Evolutionary conservation across 768 basidiomycete species (phyloP).

Genomic region (Leccinum boreale): DNA sequence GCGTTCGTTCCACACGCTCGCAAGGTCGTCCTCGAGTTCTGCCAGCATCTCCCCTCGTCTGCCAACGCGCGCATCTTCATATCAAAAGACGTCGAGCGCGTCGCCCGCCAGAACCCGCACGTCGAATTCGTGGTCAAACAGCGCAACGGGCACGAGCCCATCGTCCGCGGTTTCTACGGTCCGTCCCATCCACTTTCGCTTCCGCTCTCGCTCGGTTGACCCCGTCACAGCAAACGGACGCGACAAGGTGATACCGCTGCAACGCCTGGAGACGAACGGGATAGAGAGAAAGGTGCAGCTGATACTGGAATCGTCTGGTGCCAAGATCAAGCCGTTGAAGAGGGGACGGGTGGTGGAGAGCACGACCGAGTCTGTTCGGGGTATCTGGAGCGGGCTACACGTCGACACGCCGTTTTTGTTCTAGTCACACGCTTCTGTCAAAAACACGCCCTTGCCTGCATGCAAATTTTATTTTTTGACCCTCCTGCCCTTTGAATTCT

Average conservation of each 20-base stretch:
- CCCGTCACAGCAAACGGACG: conserved; percentile 68
- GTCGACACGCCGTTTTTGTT: conserved; percentile 65
- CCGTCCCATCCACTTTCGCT: conserved; percentile 6
- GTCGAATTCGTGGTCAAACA: conserved; percentile 83
- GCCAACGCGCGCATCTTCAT: conserved; percentile 69
- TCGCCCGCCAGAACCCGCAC: conserved; percentile 74
- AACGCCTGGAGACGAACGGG: conserved; percentile 67
- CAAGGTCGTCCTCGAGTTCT: conserved; percentile 87
- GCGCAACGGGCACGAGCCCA: conserved; percentile 71
- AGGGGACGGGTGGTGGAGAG: conserved; percentile 65
- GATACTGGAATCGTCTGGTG: conserved; percentile 82
- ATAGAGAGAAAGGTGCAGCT: conserved; percentile 79
- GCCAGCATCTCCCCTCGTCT: conserved; percentile 79
- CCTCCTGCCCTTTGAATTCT: neutral
- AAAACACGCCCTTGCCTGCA: conserved; percentile 34
- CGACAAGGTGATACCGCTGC: conserved; percentile 84
- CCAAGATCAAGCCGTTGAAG: conserved; percentile 80
- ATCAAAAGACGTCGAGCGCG: conserved; percentile 52
- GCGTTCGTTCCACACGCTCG: conserved; percentile 75
- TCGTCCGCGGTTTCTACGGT: conserved; percentile 84
- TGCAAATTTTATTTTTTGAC: conserved; percentile 4
- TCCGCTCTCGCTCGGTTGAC: conserved; percentile 10
- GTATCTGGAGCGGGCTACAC: conserved; percentile 89
- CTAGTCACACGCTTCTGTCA: conserved; percentile 22
- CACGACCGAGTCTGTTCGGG: conserved; percentile 74